These are phyloP conservation scores for Dentipellis sp. DNA, from an alignment of 768 basidiomycete species.

Conservation along the genomic window DNA sequence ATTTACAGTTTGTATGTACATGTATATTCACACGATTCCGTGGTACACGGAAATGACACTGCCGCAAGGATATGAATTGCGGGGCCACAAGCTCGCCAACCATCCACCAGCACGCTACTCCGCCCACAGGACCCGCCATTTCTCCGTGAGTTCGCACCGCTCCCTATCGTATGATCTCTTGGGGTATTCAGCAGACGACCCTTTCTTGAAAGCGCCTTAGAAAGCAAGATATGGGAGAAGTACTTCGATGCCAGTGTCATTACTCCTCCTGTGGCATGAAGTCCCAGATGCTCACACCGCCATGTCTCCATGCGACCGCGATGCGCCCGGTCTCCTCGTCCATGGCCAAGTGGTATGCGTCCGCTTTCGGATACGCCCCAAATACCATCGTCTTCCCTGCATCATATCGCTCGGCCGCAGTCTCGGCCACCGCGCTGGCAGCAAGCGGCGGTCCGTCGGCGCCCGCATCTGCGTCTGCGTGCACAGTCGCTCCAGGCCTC, in stretches of 20 bases:
- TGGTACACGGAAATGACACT: too few species aligned
- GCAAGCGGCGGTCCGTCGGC: constrained; percentile 8
- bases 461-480: background rate
- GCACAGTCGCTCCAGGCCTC: background rate
- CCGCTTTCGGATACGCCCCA: constrained; percentile 34
- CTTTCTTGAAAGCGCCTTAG: too few species aligned
- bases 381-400: constrained; percentile 33
- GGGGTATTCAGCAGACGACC: too few species aligned
- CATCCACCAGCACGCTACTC: too few species aligned
- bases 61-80: too few species aligned
- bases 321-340: constrained; percentile 29
- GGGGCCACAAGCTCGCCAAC: too few species aligned
- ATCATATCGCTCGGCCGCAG: constrained; percentile 16
- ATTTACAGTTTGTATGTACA: too few species aligned
- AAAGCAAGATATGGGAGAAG: background rate
- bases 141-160: too few species aligned
- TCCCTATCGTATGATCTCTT: too few species aligned
- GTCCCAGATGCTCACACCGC: constrained; percentile 40
- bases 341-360: constrained; percentile 37
- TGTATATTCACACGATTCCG: too few species aligned
- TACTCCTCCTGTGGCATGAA: constrained; percentile 23
- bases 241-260: background rate
- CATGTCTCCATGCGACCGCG: constrained; percentile 28
- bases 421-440: background rate
- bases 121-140: too few species aligned